phyloP scores from a whole-genome alignment of 371 early-diverging fungal genomes.

The Mucor velutinosus region DNA sequence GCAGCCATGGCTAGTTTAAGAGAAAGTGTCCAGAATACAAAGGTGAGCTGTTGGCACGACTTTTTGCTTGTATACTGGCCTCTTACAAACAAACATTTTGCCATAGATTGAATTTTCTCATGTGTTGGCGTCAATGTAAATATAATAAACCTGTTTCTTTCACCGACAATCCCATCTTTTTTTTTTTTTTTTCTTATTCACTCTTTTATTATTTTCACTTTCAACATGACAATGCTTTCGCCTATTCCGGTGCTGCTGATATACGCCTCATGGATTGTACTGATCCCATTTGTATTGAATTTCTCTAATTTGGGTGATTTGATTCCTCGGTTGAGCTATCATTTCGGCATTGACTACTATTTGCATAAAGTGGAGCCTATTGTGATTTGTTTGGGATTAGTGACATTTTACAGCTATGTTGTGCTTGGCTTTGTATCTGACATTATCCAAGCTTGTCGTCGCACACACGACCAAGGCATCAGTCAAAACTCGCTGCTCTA shows the following conservation, averaged over 20 bases:
- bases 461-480: neutral
- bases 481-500: neutral
- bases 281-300: slow-evolving; percentile 2
- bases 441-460: neutral
- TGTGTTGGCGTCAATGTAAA: neutral
- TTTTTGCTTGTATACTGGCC: neutral
- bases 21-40: slow-evolving; percentile 51
- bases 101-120: slow-evolving; percentile 1
- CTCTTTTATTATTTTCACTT: neutral
- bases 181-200: neutral
- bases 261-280: neutral
- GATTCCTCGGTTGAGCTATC: neutral
- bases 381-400: slow-evolving; percentile 8
- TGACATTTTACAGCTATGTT: slow-evolving; percentile 8
- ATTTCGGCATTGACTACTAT: neutral
- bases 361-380: neutral
- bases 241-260: neutral
- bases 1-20: slow-evolving; percentile 63
- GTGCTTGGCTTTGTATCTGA: slow-evolving; percentile 6
- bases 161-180: neutral
- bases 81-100: neutral
- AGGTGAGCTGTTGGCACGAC: slow-evolving; percentile 13
- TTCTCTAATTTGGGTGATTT: neutral
- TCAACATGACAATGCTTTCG: neutral
- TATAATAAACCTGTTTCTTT: neutral